These are phyloP conservation scores for Chaetomiaceae sp. DNA, from an alignment of 2,329 filamentous ascomycete genomes.

Conservation along the genomic window DNA sequence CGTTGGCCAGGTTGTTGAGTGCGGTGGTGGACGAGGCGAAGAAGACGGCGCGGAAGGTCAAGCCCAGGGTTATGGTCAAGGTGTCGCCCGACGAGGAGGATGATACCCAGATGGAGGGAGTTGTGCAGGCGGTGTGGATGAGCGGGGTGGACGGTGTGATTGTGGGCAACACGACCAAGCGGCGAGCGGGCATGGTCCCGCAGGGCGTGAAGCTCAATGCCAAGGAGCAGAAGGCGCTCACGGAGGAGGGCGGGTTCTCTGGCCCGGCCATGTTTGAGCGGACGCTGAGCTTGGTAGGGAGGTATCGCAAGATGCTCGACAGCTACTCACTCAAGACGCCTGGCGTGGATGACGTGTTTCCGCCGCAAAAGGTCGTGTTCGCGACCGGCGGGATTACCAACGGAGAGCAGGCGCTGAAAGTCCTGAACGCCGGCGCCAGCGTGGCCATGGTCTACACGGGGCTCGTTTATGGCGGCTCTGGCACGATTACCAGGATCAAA, in stretches of 20 bases:
- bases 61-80: conserved; percentile 92
- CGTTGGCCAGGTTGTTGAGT: conserved; percentile 72
- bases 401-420: conserved; percentile 74
- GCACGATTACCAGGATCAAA: conserved; percentile 63
- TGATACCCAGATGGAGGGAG: conserved; percentile 77
- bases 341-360: conserved; percentile 16
- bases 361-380: conserved; percentile 73
- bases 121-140: conserved; percentile 76
- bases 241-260: conserved; percentile 82
- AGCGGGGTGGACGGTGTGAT: conserved; percentile 93
- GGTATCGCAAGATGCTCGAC: conserved; percentile 70
- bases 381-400: conserved; percentile 90
- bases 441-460: conserved; percentile 90
- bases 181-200: conserved; percentile 66
- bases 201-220: conserved; percentile 59
- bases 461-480: conserved; percentile 60
- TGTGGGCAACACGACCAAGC: conserved; percentile 94
- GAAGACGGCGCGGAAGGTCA: conserved; percentile 62
- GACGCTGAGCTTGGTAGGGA: conserved; percentile 71
- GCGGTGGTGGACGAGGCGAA: conserved; percentile 79
- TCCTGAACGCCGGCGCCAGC: conserved; percentile 83
- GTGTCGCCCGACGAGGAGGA: conserved; percentile 94
- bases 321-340: conserved; percentile 38
- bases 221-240: conserved; percentile 63
- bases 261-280: conserved; percentile 83